Conservation (phyloP, 805 yeast genomes). For the Sporopachydermia lactativora region DNA sequence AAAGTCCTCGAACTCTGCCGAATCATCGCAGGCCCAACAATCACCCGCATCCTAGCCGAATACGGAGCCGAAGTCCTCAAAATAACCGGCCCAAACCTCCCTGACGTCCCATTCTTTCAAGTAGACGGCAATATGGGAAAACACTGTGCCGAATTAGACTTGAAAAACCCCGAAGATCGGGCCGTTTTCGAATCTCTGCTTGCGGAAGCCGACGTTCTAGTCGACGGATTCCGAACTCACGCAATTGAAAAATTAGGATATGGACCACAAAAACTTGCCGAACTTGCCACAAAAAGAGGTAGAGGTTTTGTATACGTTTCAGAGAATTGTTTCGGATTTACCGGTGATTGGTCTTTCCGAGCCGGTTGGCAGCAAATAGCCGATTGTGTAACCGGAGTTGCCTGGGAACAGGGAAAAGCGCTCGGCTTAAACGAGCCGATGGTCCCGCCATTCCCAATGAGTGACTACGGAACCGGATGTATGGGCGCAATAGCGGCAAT, state of each 20-base stretch:
- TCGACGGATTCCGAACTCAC: slow-evolving; percentile 22
- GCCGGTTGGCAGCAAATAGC: slow-evolving; percentile 26
- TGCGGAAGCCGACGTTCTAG: slow-evolving; percentile 19
- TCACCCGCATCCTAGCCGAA: slow-evolving; percentile 20
- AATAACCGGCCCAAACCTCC: slow-evolving; percentile 16
- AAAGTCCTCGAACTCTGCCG: slow-evolving; percentile 22
- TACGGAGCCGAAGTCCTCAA: slow-evolving; percentile 23
- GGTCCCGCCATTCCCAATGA: slow-evolving; percentile 24
- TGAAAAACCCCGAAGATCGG: slow-evolving; percentile 18
- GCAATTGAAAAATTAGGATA: slow-evolving; percentile 20
- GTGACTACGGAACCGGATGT: slow-evolving; percentile 24
- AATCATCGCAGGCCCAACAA: slow-evolving; percentile 23
- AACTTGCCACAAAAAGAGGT: slow-evolving; percentile 16
- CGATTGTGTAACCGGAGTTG: slow-evolving; percentile 22
- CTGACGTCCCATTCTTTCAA: slow-evolving; percentile 23
- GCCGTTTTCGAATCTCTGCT: slow-evolving; percentile 17
- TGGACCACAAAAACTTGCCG: slow-evolving; percentile 17
- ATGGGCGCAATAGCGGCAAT: slow-evolving; percentile 21
- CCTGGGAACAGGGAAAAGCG: slow-evolving; percentile 20
- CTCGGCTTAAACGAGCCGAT: slow-evolving; percentile 19
- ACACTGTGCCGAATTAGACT: slow-evolving; percentile 18
- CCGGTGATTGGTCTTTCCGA: slow-evolving; percentile 19
- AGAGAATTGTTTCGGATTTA: slow-evolving; percentile 21
- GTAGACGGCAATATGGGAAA: slow-evolving; percentile 24
- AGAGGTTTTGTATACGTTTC: slow-evolving; percentile 21